phyloP scores from a whole-genome alignment of 2,329 filamentous ascomycete species.

The Cordyceps pruinosa region DNA sequence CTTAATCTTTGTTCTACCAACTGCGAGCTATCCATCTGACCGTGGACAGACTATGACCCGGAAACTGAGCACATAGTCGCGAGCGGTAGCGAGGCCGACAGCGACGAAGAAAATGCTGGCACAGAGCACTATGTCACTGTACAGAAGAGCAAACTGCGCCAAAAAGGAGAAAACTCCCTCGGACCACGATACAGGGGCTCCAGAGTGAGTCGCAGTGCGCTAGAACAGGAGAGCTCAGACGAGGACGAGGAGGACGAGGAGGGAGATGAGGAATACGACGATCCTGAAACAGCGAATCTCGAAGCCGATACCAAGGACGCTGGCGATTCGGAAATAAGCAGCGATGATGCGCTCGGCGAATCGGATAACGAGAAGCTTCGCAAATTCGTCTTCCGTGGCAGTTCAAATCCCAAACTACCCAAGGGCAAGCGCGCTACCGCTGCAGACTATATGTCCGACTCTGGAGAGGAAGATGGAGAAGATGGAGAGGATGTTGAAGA shows the following conservation, averaged over 20 bases:
- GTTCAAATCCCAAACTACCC: constrained; percentile 41
- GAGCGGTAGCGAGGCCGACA: constrained; percentile 43
- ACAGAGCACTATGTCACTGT: constrained; percentile 84
- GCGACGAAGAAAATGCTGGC: constrained; percentile 50
- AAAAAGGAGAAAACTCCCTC: constrained; percentile 59
- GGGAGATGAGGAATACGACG: constrained; percentile 41
- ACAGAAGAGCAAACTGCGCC: constrained; percentile 76
- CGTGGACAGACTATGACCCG: constrained; percentile 65
- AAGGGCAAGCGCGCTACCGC: constrained; percentile 39
- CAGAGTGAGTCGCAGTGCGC: constrained; percentile 61
- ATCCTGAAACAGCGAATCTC: constrained; percentile 50
- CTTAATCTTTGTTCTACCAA: background rate
- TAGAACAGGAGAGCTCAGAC: constrained; percentile 51
- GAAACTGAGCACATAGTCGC: constrained; percentile 57
- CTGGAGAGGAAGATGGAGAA: constrained; percentile 32
- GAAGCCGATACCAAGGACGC: constrained; percentile 41
- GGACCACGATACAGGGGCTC: constrained; percentile 77
- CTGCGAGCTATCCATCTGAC: background rate
- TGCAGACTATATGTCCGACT: constrained; percentile 50
- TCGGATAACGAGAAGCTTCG: constrained; percentile 81
- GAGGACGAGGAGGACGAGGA: constrained; percentile 45
- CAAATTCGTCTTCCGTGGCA: constrained; percentile 59
- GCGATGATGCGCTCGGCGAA: constrained; percentile 66
- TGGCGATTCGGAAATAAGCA: constrained; percentile 57
- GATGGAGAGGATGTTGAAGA: constrained; percentile 27